Evolutionary conservation across 495 filamentous ascomycete species (phyloP).

Genomic region (Aspergillus steynii): DNA sequence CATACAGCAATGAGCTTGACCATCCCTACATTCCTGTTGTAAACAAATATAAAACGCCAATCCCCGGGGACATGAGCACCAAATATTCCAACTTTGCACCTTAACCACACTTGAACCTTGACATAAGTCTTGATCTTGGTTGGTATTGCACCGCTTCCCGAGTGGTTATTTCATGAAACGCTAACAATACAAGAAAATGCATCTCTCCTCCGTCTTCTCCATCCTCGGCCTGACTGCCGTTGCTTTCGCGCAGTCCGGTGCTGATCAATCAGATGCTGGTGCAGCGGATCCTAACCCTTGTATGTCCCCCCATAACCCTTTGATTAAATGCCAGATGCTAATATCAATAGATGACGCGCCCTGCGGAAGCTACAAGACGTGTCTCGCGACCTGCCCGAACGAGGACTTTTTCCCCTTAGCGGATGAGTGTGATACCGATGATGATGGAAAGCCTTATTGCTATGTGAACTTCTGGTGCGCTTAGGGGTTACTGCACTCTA

Average conservation of each 20-base stretch:
- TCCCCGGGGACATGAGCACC: too few relatives aligned
- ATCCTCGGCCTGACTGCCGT: constrained; percentile 7
- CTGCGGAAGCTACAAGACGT: constrained; percentile 9
- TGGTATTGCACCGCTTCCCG: background rate
- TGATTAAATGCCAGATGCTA: background rate
- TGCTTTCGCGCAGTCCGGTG: background rate
- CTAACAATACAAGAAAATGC: background rate
- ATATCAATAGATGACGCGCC: background rate
- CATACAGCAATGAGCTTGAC: too few relatives aligned
- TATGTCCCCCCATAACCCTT: background rate
- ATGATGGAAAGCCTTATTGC: constrained; percentile 8
- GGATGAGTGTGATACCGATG: constrained; percentile 5
- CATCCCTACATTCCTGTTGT: too few relatives aligned
- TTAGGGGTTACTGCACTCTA: background rate
- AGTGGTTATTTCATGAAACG: too few relatives aligned
- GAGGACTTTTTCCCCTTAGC: constrained; percentile 9
- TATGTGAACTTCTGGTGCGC: constrained; percentile 8
- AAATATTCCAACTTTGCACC: too few relatives aligned
- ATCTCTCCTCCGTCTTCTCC: background rate
- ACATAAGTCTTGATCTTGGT: too few relatives aligned
- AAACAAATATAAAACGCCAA: too few relatives aligned
- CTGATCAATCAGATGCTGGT: too few relatives aligned
- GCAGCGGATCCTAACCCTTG: background rate
- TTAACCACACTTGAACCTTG: too few relatives aligned
- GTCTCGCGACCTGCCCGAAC: constrained; percentile 3